These are phyloP conservation scores for Quercus tomentella DNA, from an alignment of 331 rosid genomes.

Conservation along the genomic window DNA sequence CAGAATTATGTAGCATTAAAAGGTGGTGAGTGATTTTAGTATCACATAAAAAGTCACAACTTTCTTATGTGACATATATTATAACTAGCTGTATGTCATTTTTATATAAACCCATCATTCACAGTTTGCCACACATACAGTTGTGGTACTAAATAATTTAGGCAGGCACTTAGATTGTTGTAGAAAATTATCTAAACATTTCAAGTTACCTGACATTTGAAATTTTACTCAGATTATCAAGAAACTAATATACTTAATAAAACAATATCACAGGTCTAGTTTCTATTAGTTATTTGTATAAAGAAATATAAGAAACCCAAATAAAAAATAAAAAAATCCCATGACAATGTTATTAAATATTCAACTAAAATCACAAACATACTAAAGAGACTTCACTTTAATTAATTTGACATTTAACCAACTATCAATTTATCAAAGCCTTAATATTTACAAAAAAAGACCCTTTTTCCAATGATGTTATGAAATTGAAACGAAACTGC, in stretches of 20 bases:
- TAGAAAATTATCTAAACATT: no score
- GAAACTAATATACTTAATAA: no score
- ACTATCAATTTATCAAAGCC: background rate
- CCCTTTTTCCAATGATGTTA: background rate
- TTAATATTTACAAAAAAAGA: background rate
- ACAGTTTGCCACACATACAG: accelerated
- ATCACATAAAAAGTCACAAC: no score
- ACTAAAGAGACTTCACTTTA: background rate
- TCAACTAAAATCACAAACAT: background rate
- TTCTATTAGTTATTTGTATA: background rate
- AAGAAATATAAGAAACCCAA: background rate
- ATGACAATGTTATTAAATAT: background rate
- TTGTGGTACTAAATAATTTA: no score
- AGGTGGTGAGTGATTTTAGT: no score
- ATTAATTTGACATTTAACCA: background rate
- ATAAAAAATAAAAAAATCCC: background rate
- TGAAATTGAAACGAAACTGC: background rate
- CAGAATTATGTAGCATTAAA: no score
- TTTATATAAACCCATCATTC: accelerated
- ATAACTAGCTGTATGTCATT: accelerated
- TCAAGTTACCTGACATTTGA: no score
- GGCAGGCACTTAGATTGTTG: no score
- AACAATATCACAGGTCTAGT: background rate
- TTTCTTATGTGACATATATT: no score
- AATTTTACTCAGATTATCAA: no score